phyloP scores from a whole-genome alignment of 1,284 basidiomycete genomes.

The Ustilago bromivora region DNA sequence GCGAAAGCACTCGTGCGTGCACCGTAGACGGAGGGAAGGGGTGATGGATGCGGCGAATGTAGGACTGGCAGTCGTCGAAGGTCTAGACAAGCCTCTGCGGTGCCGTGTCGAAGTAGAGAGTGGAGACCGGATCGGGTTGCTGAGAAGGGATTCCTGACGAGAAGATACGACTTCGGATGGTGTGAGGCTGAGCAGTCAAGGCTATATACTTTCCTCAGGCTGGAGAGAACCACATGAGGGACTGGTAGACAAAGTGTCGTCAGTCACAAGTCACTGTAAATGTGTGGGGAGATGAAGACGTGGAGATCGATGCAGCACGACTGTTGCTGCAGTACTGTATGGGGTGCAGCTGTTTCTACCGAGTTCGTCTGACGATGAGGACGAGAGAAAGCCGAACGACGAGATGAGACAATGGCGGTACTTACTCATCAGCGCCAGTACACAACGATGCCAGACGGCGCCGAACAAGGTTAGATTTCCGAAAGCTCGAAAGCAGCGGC shows the following conservation, averaged over 20 bases:
- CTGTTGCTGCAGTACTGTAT: conserved; percentile 8
- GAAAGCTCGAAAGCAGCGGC: neutral
- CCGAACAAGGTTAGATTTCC: conserved; percentile 4
- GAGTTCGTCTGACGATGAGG: neutral
- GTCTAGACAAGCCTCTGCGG: neutral
- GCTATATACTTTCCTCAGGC: conserved; percentile 11
- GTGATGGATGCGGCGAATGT: neutral
- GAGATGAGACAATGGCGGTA: conserved; percentile 1
- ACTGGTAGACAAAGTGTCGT: conserved; percentile 1
- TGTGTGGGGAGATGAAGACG: conserved; percentile 5
- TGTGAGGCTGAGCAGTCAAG: neutral
- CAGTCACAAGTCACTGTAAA: neutral
- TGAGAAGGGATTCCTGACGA: neutral
- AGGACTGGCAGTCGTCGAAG: neutral
- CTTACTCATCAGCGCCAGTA: neutral
- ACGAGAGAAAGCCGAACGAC: conserved; percentile 16
- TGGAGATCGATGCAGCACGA: conserved; percentile 9
- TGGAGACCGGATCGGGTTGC: neutral
- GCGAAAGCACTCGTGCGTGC: conserved; percentile 3
- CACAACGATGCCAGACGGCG: neutral
- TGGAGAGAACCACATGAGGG: neutral
- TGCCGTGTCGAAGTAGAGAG: neutral
- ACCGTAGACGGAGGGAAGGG: neutral
- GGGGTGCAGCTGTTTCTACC: conserved; percentile 10
- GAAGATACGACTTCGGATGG: neutral